These are phyloP conservation scores for Crotalaria pallida DNA, from an alignment of 306 rosid genomes.

Conservation along the genomic window DNA sequence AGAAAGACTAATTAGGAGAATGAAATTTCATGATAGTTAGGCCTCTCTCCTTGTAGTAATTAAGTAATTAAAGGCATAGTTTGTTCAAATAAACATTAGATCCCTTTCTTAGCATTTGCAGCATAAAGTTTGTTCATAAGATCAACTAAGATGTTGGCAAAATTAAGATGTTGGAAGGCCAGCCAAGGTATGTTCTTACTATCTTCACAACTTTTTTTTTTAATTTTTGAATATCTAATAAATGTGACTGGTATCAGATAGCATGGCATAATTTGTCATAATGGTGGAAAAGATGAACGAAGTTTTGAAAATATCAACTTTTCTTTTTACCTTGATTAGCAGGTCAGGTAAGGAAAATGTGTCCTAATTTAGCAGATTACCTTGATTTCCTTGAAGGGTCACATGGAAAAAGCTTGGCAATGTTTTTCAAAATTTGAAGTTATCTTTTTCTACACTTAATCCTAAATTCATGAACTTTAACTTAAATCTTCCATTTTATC, in stretches of 20 bases:
- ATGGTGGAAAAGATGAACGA: background rate
- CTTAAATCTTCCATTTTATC: background rate
- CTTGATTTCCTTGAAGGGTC: background rate
- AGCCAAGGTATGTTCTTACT: slow-evolving; percentile 18
- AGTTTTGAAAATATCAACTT: background rate
- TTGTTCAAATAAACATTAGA: background rate
- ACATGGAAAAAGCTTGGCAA: background rate
- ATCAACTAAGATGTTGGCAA: slow-evolving; percentile 38
- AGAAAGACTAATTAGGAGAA: background rate
- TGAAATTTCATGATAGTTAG: background rate
- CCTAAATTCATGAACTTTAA: background rate
- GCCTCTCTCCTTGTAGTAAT: background rate
- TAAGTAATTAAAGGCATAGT: background rate
- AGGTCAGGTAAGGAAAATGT: background rate
- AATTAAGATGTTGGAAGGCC: slow-evolving; percentile 20
- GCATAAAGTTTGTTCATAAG: background rate
- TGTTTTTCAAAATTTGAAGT: background rate
- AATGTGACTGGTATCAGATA: too few species aligned
- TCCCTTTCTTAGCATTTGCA: background rate
- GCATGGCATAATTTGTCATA: too few species aligned
- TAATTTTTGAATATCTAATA: background rate
- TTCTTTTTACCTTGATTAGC: background rate
- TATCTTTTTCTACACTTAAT: background rate
- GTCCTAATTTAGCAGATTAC: too few species aligned
- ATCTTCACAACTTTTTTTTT: slow-evolving; percentile 4